Percentiles rank a stretch among this genome's conserved stretches.
Conservation (phyloP, 345 rosid genomes). For the Zanthoxylum bungeanum region DNA sequence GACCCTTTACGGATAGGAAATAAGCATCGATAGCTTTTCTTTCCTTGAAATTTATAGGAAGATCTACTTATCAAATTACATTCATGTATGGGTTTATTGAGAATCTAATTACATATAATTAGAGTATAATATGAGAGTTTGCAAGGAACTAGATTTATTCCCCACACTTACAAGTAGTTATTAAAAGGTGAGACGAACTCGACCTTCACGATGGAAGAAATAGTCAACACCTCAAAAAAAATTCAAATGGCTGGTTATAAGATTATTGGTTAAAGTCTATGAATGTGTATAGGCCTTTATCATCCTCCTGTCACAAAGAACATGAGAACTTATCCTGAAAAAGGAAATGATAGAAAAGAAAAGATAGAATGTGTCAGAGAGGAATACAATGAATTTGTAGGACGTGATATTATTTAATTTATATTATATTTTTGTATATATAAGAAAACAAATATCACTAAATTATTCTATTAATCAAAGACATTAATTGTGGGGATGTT, state of each 20-base stretch:
- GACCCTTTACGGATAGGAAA: neutral
- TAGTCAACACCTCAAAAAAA: no score
- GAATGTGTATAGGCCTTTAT: slow-evolving; percentile 19
- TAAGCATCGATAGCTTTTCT: neutral
- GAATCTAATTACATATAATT: no score
- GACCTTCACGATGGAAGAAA: no score
- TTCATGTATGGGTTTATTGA: no score
- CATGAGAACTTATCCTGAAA: slow-evolving; percentile 65
- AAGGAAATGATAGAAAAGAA: slow-evolving; percentile 26
- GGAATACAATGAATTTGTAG: slow-evolving; percentile 57
- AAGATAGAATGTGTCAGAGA: slow-evolving; percentile 64
- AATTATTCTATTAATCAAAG: slow-evolving; percentile 30
- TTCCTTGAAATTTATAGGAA: no score
- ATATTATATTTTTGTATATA: no score
- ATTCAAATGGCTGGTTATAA: neutral
- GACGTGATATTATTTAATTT: no score
- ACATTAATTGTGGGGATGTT: slow-evolving; percentile 54
- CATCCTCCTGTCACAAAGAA: slow-evolving; percentile 55
- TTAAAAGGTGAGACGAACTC: no score
- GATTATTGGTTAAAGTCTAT: slow-evolving; percentile 5
- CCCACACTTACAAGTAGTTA: no score
- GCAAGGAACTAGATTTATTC: no score
- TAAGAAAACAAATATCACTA: slow-evolving; percentile 22
- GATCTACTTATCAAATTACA: no score
- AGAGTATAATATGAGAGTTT: no score